Conservation (phyloP, 169 alveolate species). For the Pseudocohnilembus persalinus region DNA sequence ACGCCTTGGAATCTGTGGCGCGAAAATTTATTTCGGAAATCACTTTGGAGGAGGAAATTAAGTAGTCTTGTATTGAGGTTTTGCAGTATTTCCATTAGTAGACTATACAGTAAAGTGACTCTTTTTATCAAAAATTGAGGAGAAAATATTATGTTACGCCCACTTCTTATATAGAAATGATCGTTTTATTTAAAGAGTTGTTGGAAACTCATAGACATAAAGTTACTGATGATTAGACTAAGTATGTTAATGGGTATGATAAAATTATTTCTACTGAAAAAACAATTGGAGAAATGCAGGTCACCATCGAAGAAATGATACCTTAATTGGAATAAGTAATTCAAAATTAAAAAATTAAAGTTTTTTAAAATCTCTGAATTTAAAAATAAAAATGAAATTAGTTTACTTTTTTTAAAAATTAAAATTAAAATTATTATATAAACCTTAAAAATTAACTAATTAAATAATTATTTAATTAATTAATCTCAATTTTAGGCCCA, state of each 20-base stretch:
- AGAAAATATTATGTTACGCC: constrained; percentile 72
- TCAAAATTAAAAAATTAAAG: too few relatives aligned
- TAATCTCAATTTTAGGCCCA: too few relatives aligned
- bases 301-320: constrained; percentile 81
- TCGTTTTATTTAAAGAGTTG: constrained; percentile 87
- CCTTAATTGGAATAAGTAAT: constrained; percentile 86
- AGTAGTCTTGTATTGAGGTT: constrained; percentile 73
- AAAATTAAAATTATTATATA: too few relatives aligned
- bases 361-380: too few relatives aligned
- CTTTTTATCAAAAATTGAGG: constrained; percentile 55
- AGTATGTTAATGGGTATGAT: constrained; percentile 84
- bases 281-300: constrained; percentile 87
- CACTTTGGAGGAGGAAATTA: constrained; percentile 77
- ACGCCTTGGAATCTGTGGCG: constrained; percentile 90
- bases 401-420: too few relatives aligned
- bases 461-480: too few relatives aligned
- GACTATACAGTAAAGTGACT: constrained; percentile 51
- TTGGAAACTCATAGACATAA: constrained; percentile 85
- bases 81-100: constrained; percentile 66
- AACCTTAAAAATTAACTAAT: too few relatives aligned
- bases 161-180: constrained; percentile 82
- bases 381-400: too few relatives aligned
- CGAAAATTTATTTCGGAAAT: constrained; percentile 69
- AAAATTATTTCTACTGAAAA: constrained; percentile 84
- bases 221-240: constrained; percentile 79